phyloP scores from a whole-genome alignment of 345 rosid genomes.

The Salix caprea region DNA sequence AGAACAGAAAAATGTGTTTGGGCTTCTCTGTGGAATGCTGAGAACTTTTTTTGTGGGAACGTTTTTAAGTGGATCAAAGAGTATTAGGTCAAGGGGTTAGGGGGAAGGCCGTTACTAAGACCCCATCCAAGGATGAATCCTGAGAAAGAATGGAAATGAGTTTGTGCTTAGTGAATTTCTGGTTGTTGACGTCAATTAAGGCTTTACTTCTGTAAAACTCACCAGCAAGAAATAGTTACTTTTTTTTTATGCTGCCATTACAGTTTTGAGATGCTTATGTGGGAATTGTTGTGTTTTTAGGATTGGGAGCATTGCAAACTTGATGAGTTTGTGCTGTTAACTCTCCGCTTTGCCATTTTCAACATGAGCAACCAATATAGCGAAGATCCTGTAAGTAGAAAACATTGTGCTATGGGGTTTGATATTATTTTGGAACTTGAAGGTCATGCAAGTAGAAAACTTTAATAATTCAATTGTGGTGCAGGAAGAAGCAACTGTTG shows the following conservation, averaged over 20 bases:
- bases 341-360: constrained; percentile 11
- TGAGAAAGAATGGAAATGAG: background rate
- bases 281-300: background rate
- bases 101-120: background rate
- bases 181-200: background rate
- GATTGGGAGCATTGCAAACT: constrained; percentile 9
- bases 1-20: background rate
- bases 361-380: constrained; percentile 57
- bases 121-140: background rate
- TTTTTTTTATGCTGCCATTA: background rate
- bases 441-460: constrained; percentile 47
- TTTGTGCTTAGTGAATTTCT: background rate
- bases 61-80: background rate
- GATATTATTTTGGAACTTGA: background rate
- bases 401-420: constrained; percentile 6
- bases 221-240: background rate
- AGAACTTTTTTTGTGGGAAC: background rate
- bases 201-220: background rate
- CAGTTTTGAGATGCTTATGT: background rate
- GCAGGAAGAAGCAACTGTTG: constrained; percentile 77
- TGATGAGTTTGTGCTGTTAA: constrained; percentile 26
- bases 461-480: background rate
- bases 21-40: background rate
- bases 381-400: constrained; percentile 50
- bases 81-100: background rate